phyloP scores from a whole-genome alignment of 2,329 filamentous ascomycete genomes.

The Fusarium incarnatum region DNA sequence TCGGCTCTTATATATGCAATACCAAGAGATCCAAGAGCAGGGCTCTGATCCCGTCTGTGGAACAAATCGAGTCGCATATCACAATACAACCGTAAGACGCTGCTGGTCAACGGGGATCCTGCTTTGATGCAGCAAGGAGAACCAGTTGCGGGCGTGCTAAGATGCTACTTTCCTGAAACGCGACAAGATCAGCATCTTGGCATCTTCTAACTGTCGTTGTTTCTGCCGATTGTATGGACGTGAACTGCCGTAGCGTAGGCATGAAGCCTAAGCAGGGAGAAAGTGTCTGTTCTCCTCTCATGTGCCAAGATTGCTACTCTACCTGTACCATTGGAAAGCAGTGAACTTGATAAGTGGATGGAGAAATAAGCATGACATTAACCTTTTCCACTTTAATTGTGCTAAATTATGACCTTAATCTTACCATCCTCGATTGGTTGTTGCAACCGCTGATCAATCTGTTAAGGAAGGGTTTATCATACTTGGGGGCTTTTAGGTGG shows the following conservation, averaged over 20 bases:
- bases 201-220: slow-evolving; percentile 1
- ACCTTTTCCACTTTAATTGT: slow-evolving; percentile 23
- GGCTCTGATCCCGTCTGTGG: slow-evolving; percentile 10
- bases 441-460: neutral
- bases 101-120: slow-evolving; percentile 28
- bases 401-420: slow-evolving; percentile 19
- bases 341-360: slow-evolving; percentile 10
- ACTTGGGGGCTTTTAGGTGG: too few relatives aligned
- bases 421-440: neutral
- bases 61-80: slow-evolving; percentile 5
- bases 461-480: too few relatives aligned
- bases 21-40: slow-evolving; percentile 20
- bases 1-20: slow-evolving; percentile 32
- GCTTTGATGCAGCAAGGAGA: neutral
- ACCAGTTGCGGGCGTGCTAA: slow-evolving; percentile 2
- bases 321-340: neutral
- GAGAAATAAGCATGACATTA: slow-evolving; percentile 24
- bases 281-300: neutral
- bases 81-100: neutral
- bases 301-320: slow-evolving; percentile 10
- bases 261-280: neutral
- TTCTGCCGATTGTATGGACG: neutral
- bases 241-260: neutral
- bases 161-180: slow-evolving; percentile 24
- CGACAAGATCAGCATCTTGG: slow-evolving; percentile 39